A percentile compares a stretch with the other conserved stretches of the same genome.
These are phyloP conservation scores for Bretschneidera sinensis DNA, from an alignment of 345 rosid species.

Conservation along the genomic window DNA sequence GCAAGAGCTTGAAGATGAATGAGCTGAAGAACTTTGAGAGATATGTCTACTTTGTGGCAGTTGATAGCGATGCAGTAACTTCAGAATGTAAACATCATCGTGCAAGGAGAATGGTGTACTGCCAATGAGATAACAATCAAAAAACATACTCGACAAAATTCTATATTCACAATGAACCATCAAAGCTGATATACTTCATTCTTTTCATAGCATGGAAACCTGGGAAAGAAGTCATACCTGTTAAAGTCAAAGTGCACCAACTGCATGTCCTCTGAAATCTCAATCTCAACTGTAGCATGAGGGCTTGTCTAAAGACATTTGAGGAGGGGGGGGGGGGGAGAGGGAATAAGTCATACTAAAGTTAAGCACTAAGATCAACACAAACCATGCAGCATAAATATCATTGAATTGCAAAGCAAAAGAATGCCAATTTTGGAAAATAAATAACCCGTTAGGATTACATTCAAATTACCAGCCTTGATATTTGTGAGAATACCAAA, in stretches of 20 bases:
- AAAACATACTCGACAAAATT: not conserved
- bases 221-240: conserved; percentile 21
- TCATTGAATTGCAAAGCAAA: not conserved
- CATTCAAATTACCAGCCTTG: not conserved
- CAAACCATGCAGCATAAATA: not conserved
- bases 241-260: conserved; percentile 51
- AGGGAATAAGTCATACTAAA: not conserved
- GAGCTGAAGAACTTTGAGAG: conserved; percentile 27
- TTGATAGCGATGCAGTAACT: conserved; percentile 30
- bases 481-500: too few species aligned
- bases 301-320: conserved; percentile 30
- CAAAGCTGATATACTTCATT: too few species aligned
- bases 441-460: too few species aligned
- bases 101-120: conserved; percentile 39
- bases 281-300: conserved; percentile 47
- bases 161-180: too few species aligned
- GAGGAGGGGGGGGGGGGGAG: conserved; percentile 10
- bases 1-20: conserved; percentile 37
- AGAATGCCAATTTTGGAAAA: not conserved
- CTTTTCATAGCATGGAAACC: not conserved
- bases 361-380: not conserved
- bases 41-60: conserved; percentile 17
- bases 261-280: conserved; percentile 50
- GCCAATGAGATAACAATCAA: not conserved
- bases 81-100: conserved; percentile 38